Percentiles rank a stretch among this genome's conserved stretches.
phyloP scores from a whole-genome alignment of 2,329 filamentous ascomycete species.

The Blastomyces parvus region DNA sequence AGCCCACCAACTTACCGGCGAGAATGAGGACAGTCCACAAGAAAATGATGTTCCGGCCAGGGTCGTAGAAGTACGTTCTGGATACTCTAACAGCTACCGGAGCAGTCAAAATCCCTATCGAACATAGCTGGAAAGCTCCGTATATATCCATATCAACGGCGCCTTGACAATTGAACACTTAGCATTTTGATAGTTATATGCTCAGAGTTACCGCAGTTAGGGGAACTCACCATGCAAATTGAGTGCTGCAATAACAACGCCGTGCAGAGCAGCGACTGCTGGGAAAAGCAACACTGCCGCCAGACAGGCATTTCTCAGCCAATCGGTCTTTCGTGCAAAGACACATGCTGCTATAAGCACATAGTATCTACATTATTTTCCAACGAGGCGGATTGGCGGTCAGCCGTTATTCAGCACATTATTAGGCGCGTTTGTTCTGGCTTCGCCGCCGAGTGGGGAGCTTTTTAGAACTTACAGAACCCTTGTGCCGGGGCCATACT shows the following conservation, averaged over 20 bases:
- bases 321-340: constrained; percentile 51
- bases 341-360: constrained; percentile 54
- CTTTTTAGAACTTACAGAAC: constrained; percentile 26
- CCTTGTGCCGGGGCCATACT: constrained; percentile 35
- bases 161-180: constrained; percentile 29
- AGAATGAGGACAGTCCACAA: constrained; percentile 55
- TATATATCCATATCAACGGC: constrained; percentile 61
- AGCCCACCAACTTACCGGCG: constrained; percentile 39
- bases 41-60: constrained; percentile 57
- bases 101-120: constrained; percentile 55
- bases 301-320: constrained; percentile 54
- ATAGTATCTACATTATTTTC: constrained; percentile 45
- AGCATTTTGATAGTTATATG: neutral
- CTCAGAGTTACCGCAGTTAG: neutral
- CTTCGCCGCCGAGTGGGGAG: neutral
- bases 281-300: constrained; percentile 55
- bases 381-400: neutral
- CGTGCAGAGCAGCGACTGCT: constrained; percentile 55
- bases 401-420: neutral
- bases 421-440: neutral
- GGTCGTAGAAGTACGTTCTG: constrained; percentile 54
- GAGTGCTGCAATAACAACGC: constrained; percentile 50
- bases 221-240: constrained; percentile 47
- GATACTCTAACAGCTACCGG: constrained; percentile 54
- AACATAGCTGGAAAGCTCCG: constrained; percentile 58